Evolutionary conservation across 495 filamentous ascomycete species (phyloP).

Genomic region (Tuber aestivum): DNA sequence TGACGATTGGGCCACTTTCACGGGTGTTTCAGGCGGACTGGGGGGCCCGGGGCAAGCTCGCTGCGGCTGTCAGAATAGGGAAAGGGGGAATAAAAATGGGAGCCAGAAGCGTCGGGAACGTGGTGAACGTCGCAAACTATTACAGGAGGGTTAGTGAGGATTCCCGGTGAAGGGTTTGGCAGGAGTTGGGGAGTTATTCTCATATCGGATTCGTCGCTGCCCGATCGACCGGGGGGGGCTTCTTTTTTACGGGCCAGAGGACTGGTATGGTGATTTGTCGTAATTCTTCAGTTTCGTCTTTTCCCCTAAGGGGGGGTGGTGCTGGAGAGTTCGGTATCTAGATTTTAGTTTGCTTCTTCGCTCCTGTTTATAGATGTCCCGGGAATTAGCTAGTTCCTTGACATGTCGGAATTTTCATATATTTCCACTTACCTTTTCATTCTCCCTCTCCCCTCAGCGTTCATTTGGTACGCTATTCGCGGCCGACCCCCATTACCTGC

Average conservation of each 20-base stretch:
- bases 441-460: neutral
- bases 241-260: neutral
- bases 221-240: neutral
- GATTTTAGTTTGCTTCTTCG: neutral
- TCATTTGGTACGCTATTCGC: neutral
- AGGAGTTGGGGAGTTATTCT: neutral
- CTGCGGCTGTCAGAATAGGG: neutral
- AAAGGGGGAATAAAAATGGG: neutral
- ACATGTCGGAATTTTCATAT: neutral
- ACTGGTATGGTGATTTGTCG: neutral
- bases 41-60: neutral
- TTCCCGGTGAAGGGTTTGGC: neutral
- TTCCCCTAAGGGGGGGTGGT: neutral
- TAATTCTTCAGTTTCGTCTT: neutral
- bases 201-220: neutral
- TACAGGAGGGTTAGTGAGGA: neutral
- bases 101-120: neutral
- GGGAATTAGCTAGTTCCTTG: neutral
- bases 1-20: neutral
- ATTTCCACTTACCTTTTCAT: neutral
- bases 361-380: neutral
- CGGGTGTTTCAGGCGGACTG: neutral
- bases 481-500: neutral
- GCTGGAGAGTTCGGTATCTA: neutral
- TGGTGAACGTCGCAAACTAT: neutral